Evolutionary conservation across 768 basidiomycete genomes (phyloP).

Genomic region (Pleurotus djamor): DNA sequence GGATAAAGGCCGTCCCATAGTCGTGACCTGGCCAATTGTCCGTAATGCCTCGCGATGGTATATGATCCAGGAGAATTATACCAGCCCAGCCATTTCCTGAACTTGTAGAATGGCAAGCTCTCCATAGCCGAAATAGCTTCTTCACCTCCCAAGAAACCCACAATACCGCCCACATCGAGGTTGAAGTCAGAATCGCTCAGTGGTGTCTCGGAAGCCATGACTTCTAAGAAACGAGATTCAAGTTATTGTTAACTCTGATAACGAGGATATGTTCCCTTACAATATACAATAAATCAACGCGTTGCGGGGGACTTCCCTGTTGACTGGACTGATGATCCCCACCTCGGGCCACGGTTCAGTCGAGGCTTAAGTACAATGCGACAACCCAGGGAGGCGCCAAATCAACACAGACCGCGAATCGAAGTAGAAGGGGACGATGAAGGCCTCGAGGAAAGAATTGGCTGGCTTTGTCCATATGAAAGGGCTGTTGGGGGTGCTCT

Average conservation of each 20-base stretch:
- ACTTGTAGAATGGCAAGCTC: constrained; percentile 26
- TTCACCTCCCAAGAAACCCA: constrained; percentile 31
- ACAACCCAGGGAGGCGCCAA: too few relatives aligned
- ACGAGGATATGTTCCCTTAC: too few relatives aligned
- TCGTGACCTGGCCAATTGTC: constrained; percentile 25
- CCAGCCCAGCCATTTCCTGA: constrained; percentile 32
- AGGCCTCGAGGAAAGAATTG: background rate
- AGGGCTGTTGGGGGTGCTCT: background rate
- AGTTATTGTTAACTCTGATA: background rate
- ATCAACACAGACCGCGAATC: background rate
- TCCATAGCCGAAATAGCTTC: constrained; percentile 32
- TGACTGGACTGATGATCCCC: too few relatives aligned
- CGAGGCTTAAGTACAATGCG: too few relatives aligned
- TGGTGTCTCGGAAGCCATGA: background rate
- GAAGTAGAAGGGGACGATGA: background rate
- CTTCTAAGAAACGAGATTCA: background rate
- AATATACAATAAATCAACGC: background rate
- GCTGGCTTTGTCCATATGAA: background rate
- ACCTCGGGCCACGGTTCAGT: too few relatives aligned
- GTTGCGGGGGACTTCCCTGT: too few relatives aligned
- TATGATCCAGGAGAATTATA: constrained; percentile 32
- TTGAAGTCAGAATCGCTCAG: constrained; percentile 5
- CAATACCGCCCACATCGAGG: constrained; percentile 25
- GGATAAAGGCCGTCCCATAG: constrained; percentile 32
- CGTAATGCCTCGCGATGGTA: constrained; percentile 25